phyloP scores from a whole-genome alignment of 73 alveolate genomes.

The Stentor coeruleus region DNA sequence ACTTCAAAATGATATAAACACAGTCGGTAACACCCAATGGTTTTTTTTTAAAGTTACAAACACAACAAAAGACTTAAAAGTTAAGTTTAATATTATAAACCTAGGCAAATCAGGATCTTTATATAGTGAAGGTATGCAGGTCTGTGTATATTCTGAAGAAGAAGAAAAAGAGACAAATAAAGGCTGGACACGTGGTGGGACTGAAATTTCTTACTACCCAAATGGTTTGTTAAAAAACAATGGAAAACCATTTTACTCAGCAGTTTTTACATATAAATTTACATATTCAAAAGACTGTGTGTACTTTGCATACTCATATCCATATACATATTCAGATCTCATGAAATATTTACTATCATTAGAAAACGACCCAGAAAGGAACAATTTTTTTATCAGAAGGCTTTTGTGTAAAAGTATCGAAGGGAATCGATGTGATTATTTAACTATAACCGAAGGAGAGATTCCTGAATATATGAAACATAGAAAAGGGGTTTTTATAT shows the following conservation, averaged over 20 bases:
- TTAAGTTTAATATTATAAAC: constrained; percentile 92
- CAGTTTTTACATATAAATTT: constrained; percentile 48
- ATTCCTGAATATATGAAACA: constrained; percentile 51
- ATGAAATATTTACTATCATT: constrained; percentile 24
- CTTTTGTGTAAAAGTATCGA: constrained; percentile 75
- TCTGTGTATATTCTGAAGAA: constrained; percentile 72
- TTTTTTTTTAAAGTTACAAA: constrained; percentile 87
- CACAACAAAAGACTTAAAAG: constrained; percentile 83
- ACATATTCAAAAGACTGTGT: constrained; percentile 58
- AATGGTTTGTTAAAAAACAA: constrained; percentile 29
- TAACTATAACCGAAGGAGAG: constrained; percentile 38
- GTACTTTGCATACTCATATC: constrained; percentile 93
- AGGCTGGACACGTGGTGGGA: constrained; percentile 58
- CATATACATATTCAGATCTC: constrained; percentile 89
- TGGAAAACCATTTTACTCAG: constrained; percentile 47
- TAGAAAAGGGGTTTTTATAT: constrained; percentile 62
- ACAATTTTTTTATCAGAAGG: constrained; percentile 50
- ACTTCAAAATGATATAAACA: constrained; percentile 92
- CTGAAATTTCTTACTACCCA: constrained; percentile 34
- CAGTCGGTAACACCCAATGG: constrained; percentile 98
- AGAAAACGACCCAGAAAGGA: constrained; percentile 35
- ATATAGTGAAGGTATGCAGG: constrained; percentile 94
- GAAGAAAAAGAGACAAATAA: constrained; percentile 44
- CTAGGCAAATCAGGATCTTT: constrained; percentile 90
- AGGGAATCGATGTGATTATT: constrained; percentile 52